These are phyloP conservation scores for Fusarium virguliforme DNA, from an alignment of 2,329 filamentous ascomycete genomes.

Conservation along the genomic window DNA sequence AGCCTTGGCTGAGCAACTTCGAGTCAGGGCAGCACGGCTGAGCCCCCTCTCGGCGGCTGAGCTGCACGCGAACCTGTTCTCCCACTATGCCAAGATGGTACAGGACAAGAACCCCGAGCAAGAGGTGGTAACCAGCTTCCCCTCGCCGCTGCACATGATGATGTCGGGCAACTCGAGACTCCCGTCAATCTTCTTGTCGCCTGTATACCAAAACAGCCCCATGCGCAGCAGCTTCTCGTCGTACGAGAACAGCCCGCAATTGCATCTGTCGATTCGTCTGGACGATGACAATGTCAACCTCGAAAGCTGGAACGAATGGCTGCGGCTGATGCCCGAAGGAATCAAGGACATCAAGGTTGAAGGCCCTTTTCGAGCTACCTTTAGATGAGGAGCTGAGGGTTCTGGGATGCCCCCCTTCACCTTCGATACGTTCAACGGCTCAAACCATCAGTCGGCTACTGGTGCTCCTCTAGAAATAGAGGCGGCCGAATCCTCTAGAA, in stretches of 20 bases:
- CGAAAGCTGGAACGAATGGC: slow-evolving; percentile 72
- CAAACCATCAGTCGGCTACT: slow-evolving; percentile 7
- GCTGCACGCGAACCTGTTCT: slow-evolving; percentile 69
- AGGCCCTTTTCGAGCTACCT: slow-evolving; percentile 60
- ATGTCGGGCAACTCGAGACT: slow-evolving; percentile 68
- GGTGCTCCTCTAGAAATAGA: slow-evolving; percentile 31
- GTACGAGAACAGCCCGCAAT: slow-evolving; percentile 63
- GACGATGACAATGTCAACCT: slow-evolving; percentile 67
- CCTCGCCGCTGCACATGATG: slow-evolving; percentile 71
- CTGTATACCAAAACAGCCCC: slow-evolving; percentile 62
- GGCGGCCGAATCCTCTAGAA: slow-evolving; percentile 21
- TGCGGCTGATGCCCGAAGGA: slow-evolving; percentile 71
- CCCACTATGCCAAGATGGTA: slow-evolving; percentile 67
- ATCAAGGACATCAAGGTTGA: slow-evolving; percentile 71
- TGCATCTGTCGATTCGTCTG: slow-evolving; percentile 68
- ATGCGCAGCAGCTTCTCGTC: slow-evolving; percentile 59
- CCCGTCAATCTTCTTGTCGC: slow-evolving; percentile 71
- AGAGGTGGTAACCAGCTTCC: slow-evolving; percentile 65
- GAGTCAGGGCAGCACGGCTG: slow-evolving; percentile 62
- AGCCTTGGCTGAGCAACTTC: slow-evolving; percentile 66
- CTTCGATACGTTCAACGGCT: slow-evolving; percentile 18
- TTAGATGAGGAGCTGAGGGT: slow-evolving; percentile 41
- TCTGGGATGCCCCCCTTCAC: slow-evolving; percentile 4
- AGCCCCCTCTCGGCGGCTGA: slow-evolving; percentile 68
- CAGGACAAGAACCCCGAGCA: slow-evolving; percentile 66